Evolutionary conservation across 2,329 filamentous ascomycete genomes (phyloP).

Genomic region (Myriosclerotinia scirpicola): DNA sequence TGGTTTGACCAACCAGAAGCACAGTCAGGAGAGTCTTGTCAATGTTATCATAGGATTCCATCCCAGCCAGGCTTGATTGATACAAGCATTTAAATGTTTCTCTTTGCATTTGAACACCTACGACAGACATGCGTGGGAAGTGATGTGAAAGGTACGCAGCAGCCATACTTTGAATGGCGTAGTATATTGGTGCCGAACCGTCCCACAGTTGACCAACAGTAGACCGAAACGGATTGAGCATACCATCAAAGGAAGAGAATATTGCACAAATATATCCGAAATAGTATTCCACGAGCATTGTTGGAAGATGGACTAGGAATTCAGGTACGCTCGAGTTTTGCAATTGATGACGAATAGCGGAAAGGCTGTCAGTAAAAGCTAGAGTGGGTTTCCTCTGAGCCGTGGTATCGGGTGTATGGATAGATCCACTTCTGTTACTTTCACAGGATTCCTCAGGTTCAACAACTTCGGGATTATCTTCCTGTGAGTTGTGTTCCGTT

Average conservation of each 20-base stretch:
- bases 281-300: constrained; percentile 61
- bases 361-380: constrained; percentile 32
- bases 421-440: neutral
- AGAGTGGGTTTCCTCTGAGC: neutral
- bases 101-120: constrained; percentile 52
- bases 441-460: neutral
- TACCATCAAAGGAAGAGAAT: constrained; percentile 64
- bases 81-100: constrained; percentile 37
- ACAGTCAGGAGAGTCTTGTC: constrained; percentile 58
- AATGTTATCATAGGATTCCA: constrained; percentile 48
- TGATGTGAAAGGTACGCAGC: constrained; percentile 60
- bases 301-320: constrained; percentile 43
- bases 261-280: constrained; percentile 61
- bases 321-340: constrained; percentile 35
- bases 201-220: constrained; percentile 58
- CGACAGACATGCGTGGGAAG: constrained; percentile 52
- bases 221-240: constrained; percentile 60
- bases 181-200: constrained; percentile 58
- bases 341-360: constrained; percentile 36
- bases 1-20: constrained; percentile 58
- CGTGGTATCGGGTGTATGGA: neutral
- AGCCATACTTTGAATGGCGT: constrained; percentile 64
- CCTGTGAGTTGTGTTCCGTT: neutral
- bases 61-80: constrained; percentile 53
- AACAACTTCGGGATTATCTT: neutral